These are phyloP conservation scores for Annulohypoxylon maeteangense DNA, from an alignment of 495 filamentous ascomycete species.

Conservation along the genomic window DNA sequence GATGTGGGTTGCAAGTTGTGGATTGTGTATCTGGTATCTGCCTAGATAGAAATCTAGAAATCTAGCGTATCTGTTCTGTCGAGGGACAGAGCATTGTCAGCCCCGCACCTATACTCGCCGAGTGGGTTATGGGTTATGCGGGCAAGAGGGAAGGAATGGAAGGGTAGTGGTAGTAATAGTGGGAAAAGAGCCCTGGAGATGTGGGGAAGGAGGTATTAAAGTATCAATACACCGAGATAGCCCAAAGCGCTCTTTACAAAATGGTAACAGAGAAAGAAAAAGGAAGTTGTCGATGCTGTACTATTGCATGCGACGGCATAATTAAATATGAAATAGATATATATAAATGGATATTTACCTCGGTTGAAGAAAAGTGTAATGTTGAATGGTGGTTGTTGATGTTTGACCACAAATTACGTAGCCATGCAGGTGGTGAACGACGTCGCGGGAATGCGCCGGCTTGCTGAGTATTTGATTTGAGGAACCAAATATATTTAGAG, in stretches of 20 bases:
- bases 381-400: conserved; percentile 21
- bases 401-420: conserved; percentile 49
- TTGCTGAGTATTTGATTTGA: conserved; percentile 18
- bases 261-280: background rate
- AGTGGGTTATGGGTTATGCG: conserved; percentile 18
- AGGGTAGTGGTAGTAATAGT: conserved; percentile 27
- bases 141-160: conserved; percentile 23
- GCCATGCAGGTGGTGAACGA: conserved; percentile 47
- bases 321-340: conserved; percentile 20
- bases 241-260: background rate
- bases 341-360: conserved; percentile 27
- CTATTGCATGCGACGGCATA: conserved; percentile 21
- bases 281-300: background rate
- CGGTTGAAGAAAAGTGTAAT: conserved; percentile 26
- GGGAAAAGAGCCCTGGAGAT: conserved; percentile 25
- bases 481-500: conserved; percentile 41
- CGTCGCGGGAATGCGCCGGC: conserved; percentile 38
- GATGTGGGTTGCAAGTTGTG: background rate
- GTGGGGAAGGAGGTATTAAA: conserved; percentile 31
- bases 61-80: conserved; percentile 37
- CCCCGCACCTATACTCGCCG: conserved; percentile 43
- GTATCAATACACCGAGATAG: conserved; percentile 26
- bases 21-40: background rate
- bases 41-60: conserved; percentile 1
- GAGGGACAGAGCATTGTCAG: conserved; percentile 41